These are phyloP conservation scores for Saksenaea vasiformis DNA, from an alignment of 371 early-diverging fungal species.

Conservation along the genomic window DNA sequence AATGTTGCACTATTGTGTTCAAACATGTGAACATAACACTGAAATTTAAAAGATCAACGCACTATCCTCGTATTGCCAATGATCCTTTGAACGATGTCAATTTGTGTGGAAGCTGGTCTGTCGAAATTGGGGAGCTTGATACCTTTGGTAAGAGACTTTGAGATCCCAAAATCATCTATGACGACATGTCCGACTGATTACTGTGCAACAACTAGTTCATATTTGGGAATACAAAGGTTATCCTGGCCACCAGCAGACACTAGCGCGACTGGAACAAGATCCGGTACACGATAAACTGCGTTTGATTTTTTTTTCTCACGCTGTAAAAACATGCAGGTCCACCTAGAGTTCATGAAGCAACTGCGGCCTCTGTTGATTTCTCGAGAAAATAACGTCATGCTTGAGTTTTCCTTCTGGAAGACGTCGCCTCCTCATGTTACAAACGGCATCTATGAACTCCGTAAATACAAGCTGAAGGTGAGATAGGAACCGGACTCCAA, in stretches of 20 bases:
- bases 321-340: conserved; percentile 28
- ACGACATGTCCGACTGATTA: neutral
- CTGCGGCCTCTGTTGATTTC: conserved; percentile 62
- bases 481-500: neutral
- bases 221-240: conserved; percentile 89
- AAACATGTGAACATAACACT: neutral
- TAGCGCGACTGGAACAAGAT: conserved; percentile 49
- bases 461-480: conserved; percentile 73
- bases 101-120: conserved; percentile 80
- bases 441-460: conserved; percentile 82
- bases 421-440: conserved; percentile 64
- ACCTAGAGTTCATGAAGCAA: conserved; percentile 55
- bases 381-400: conserved; percentile 75
- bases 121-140: conserved; percentile 81
- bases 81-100: conserved; percentile 67
- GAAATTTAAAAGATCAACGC: conserved; percentile 45
- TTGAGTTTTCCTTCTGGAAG: conserved; percentile 89
- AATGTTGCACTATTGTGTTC: conserved; percentile 6
- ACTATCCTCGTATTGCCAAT: conserved; percentile 68
- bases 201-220: conserved; percentile 53
- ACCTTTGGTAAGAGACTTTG: conserved; percentile 54
- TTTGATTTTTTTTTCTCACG: neutral
- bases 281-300: conserved; percentile 23
- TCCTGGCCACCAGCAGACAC: conserved; percentile 61
- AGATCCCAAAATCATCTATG: neutral